These are phyloP conservation scores for Pinus tabuliformis DNA, from an alignment of 75 land plant species.

Conservation along the genomic window DNA sequence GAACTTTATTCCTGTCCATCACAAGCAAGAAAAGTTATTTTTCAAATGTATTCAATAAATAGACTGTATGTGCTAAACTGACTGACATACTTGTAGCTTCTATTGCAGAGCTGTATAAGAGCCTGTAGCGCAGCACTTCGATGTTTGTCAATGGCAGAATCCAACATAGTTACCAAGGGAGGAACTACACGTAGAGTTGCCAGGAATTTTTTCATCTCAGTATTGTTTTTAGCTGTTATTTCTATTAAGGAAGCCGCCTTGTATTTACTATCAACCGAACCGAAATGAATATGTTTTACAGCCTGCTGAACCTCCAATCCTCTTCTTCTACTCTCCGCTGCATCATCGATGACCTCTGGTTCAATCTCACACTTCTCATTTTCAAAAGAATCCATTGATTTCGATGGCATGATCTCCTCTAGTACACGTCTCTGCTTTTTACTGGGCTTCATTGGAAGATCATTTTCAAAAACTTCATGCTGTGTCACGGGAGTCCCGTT, in stretches of 20 bases:
- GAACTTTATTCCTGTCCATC: constrained; percentile 55
- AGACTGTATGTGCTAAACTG: too few relatives aligned
- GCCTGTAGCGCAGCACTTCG: constrained; percentile 43
- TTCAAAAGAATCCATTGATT: too few relatives aligned
- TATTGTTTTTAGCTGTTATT: constrained; percentile 23
- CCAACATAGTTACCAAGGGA: constrained; percentile 49
- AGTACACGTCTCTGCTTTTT: too few relatives aligned
- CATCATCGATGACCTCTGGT: not conserved
- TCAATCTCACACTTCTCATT: too few relatives aligned
- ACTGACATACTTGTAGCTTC: constrained; percentile 45
- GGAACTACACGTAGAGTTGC: constrained; percentile 59
- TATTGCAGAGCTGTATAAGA: constrained; percentile 50
- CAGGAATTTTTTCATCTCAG: constrained; percentile 22
- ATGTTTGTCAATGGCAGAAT: constrained; percentile 6
- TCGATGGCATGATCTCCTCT: too few relatives aligned
- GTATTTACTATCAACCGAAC: constrained; percentile 38
- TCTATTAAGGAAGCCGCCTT: constrained; percentile 37
- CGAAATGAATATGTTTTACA: constrained; percentile 55
- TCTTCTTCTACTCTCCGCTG: not conserved
- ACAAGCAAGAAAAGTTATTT: not conserved
- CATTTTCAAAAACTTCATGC: too few relatives aligned
- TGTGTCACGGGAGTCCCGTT: too few relatives aligned
- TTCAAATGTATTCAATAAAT: not conserved
- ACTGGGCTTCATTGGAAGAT: too few relatives aligned
- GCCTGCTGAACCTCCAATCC: constrained; percentile 6